phyloP scores from a whole-genome alignment of 2,329 filamentous ascomycete species.

The Colletotrichum kahawae region DNA sequence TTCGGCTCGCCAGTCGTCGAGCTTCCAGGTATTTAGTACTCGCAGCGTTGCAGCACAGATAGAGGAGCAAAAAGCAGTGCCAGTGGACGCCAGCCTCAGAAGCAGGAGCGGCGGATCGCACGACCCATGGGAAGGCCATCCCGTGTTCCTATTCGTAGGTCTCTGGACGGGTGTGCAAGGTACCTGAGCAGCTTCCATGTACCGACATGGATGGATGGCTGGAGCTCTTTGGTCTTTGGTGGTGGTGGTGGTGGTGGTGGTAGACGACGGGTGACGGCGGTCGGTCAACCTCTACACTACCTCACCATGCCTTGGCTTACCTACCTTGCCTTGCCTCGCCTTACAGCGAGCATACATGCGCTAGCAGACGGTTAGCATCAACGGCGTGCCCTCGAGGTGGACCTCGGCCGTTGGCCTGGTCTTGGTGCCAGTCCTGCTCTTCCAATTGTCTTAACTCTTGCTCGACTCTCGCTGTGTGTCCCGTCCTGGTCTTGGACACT shows the following conservation, averaged over 20 bases:
- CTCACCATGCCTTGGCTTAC: background rate
- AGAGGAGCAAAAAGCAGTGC: slow-evolving; percentile 1
- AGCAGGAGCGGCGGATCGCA: background rate
- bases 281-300: background rate
- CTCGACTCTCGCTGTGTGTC: background rate
- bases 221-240: background rate
- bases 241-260: background rate
- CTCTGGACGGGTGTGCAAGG: slow-evolving; percentile 17
- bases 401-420: slow-evolving; percentile 2
- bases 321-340: background rate
- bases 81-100: background rate
- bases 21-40: background rate
- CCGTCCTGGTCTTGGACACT: background rate
- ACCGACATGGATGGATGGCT: slow-evolving; percentile 8
- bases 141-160: background rate
- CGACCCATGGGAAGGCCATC: background rate
- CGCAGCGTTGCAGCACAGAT: slow-evolving; percentile 4
- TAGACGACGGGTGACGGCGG: slow-evolving; percentile 2
- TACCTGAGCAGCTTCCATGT: slow-evolving; percentile 12
- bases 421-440: background rate
- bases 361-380: background rate
- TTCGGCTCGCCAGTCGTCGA: background rate
- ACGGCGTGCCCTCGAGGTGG: background rate
- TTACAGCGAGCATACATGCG: background rate
- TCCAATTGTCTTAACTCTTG: background rate